Evolutionary conservation across 768 basidiomycete genomes (phyloP).

Genomic region (Tricholoma sp.): DNA sequence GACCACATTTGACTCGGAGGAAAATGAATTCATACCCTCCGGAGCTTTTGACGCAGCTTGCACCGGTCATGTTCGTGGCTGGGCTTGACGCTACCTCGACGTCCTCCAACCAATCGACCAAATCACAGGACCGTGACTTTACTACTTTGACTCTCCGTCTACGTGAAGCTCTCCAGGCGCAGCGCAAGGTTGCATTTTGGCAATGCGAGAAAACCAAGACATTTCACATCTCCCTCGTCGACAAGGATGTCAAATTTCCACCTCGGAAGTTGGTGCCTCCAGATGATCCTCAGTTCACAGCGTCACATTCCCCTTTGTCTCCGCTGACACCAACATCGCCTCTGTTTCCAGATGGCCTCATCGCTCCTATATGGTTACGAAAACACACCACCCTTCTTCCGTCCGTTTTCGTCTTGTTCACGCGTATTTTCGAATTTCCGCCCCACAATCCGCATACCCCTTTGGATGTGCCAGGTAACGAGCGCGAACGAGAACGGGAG

Average conservation of each 20-base stretch:
- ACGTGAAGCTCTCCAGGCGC: conserved; percentile 60
- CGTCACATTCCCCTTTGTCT: conserved; percentile 87
- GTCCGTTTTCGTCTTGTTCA: conserved; percentile 89
- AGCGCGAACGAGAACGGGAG: conserved; percentile 51
- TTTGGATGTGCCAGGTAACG: conserved; percentile 47
- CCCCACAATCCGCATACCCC: conserved; percentile 42
- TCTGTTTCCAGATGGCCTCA: conserved; percentile 89
- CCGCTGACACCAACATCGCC: conserved; percentile 87
- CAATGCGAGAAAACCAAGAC: conserved; percentile 64
- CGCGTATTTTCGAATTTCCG: conserved; percentile 72
- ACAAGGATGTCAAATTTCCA: conserved; percentile 80
- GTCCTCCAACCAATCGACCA: conserved; percentile 21
- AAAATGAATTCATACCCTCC: conserved; percentile 90
- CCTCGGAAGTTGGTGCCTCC: conserved; percentile 71
- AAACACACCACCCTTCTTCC: conserved; percentile 93
- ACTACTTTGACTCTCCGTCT: conserved; percentile 52
- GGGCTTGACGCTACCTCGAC: conserved; percentile 54
- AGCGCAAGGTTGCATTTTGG: conserved; percentile 66
- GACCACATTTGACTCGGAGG: not conserved
- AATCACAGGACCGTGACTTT: conserved; percentile 64
- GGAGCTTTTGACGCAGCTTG: conserved; percentile 84
- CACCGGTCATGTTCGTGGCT: conserved; percentile 93
- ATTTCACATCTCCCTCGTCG: conserved; percentile 83
- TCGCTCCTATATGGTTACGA: conserved; percentile 96
- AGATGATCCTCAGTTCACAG: conserved; percentile 51